These are phyloP conservation scores for Vachellia collinsii DNA, from an alignment of 306 rosid genomes.

Conservation along the genomic window DNA sequence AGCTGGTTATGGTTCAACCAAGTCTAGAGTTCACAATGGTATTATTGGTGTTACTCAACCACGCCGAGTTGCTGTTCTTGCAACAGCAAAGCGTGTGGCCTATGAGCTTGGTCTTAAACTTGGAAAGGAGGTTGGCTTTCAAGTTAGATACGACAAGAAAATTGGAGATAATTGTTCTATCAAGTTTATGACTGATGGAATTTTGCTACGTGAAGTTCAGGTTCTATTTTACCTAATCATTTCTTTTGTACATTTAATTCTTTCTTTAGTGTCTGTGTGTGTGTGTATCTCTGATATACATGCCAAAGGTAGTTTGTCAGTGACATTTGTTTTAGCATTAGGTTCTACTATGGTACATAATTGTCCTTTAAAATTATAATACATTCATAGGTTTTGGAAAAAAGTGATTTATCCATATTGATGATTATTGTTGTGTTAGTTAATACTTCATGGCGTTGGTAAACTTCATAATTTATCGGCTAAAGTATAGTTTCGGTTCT, in stretches of 20 bases:
- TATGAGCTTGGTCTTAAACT: constrained; percentile 78
- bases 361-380: neutral
- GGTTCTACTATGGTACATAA: neutral
- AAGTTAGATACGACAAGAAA: constrained; percentile 89
- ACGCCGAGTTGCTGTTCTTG: constrained; percentile 93
- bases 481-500: neutral
- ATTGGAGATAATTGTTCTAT: constrained; percentile 81
- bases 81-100: constrained; percentile 92
- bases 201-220: constrained; percentile 93
- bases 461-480: constrained; percentile 25
- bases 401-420: neutral
- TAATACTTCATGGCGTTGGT: neutral
- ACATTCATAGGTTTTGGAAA: constrained; percentile 5
- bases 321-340: neutral
- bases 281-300: neutral
- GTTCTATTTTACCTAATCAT: constrained; percentile 42
- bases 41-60: constrained; percentile 95
- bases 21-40: constrained; percentile 52
- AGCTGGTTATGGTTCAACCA: constrained; percentile 84
- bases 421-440: too few relatives aligned
- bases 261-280: neutral
- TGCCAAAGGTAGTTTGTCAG: neutral
- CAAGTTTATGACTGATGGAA: constrained; percentile 98
- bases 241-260: constrained; percentile 20
- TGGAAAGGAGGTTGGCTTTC: constrained; percentile 89